These are phyloP conservation scores for Coemansia reversa DNA, from an alignment of 192 early-diverging fungal genomes.

Conservation along the genomic window DNA sequence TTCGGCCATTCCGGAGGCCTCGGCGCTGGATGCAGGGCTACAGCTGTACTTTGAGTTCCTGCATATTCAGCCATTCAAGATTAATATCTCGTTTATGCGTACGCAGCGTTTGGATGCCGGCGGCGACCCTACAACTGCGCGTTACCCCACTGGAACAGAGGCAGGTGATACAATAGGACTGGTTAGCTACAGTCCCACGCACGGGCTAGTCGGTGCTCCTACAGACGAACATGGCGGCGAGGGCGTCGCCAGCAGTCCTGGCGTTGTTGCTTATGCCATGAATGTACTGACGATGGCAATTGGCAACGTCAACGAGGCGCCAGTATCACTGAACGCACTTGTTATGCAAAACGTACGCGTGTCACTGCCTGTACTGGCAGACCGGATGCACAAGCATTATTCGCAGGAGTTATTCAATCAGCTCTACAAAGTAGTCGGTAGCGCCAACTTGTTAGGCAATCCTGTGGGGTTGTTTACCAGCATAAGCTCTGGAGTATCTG, in stretches of 20 bases:
- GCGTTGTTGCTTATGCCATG: slow-evolving; percentile 59
- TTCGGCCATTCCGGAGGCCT: slow-evolving; percentile 69
- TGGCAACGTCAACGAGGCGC: slow-evolving; percentile 95
- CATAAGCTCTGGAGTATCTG: slow-evolving; percentile 89
- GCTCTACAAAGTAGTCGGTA: slow-evolving; percentile 84
- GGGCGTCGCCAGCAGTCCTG: slow-evolving; percentile 38
- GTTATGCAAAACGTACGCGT: slow-evolving; percentile 87
- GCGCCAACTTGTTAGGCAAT: slow-evolving; percentile 96
- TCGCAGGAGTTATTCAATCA: slow-evolving; percentile 86
- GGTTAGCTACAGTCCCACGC: slow-evolving; percentile 24
- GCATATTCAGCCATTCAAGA: slow-evolving; percentile 89
- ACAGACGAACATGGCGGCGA: slow-evolving; percentile 32
- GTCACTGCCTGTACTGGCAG: slow-evolving; percentile 67
- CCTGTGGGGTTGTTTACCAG: slow-evolving; percentile 97
- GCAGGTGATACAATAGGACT: not conserved
- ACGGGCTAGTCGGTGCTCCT: slow-evolving; percentile 7
- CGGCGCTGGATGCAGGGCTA: slow-evolving; percentile 62
- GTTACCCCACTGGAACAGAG: slow-evolving; percentile 5
- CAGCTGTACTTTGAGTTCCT: slow-evolving; percentile 94
- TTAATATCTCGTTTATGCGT: slow-evolving; percentile 95
- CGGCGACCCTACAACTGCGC: slow-evolving; percentile 20
- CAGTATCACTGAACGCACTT: slow-evolving; percentile 85
- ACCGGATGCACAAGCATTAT: slow-evolving; percentile 84
- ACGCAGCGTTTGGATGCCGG: slow-evolving; percentile 55
- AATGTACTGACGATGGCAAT: slow-evolving; percentile 96